Evolutionary conservation across 371 early-diverging fungal species (phyloP), one percentile per base, ranked within the genome.

Genomic region (Actinomucor elegans): DNA sequence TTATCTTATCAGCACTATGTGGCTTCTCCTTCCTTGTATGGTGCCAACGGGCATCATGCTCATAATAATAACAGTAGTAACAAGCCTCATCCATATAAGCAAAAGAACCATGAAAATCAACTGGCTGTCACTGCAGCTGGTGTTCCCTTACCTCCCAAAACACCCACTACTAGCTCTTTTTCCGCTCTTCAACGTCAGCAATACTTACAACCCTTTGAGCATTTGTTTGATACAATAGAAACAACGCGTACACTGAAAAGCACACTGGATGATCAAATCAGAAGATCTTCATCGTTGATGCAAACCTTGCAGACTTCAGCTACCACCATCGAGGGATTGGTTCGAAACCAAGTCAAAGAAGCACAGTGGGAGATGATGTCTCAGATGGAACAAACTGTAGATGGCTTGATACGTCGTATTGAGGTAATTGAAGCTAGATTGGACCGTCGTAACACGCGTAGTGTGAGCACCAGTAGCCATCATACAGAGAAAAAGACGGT

Each of bases 261-360:
- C 5, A 86, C 88, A 0, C 64, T 92, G 56, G 86, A 87, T 55
- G 91, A 89, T 45, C 91, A 91, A 64, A 84, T 92, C 35, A 79
- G 93, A 33, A 79, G 84, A 26, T 86, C 90, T 4, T 75, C 87
- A 0, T 78, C 88, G 3, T 59, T 92, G 15, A 80, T 92, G 43
- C 89, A 90, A 55, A 89, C 91, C 2, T 67, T 92, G 21, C 89
- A 88, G 57, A 76, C 87, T 10, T 80, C 84, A 1, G 82, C 84
- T 1, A 79, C 83, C 5, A 89, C 89, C 69, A 86, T 92, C 45
- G 93, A 92, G 61, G 84, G 84, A 6, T 70, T 92, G 36, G 87
- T 91, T 17, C 73, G 88, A 18, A 77, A 76, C 8, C 91, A 90
- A 52, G 83, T 90, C 56, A 77, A 88, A 38, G 91, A 92, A 56